phyloP scores from a whole-genome alignment of 2,329 filamentous ascomycete genomes.

The Lizonia empirigonia region DNA sequence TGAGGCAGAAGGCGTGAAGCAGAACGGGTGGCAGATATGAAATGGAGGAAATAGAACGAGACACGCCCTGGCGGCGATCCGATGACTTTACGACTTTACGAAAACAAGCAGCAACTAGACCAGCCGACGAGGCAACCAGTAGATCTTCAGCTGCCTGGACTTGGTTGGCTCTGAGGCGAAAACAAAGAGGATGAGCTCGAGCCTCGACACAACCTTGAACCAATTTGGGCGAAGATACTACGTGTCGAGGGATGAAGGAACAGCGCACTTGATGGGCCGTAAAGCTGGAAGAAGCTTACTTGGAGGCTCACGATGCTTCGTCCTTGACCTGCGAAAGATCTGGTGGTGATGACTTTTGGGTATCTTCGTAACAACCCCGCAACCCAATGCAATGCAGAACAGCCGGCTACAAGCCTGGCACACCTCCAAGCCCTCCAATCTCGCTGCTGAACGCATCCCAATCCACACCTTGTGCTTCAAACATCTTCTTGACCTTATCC shows the following conservation, averaged over 20 bases:
- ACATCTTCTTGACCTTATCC: conserved; percentile 74
- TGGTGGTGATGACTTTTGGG: conserved; percentile 4
- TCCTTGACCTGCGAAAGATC: neutral
- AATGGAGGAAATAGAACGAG: neutral
- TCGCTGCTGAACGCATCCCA: conserved; percentile 81
- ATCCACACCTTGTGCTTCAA: conserved; percentile 75
- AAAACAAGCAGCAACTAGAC: neutral
- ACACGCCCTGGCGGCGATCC: conserved; percentile 1
- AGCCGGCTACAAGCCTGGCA: conserved; percentile 52
- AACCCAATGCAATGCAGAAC: conserved; percentile 12
- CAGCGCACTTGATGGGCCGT: neutral
- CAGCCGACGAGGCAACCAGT: neutral
- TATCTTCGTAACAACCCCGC: conserved; percentile 12
- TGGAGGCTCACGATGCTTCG: neutral
- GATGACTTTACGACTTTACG: conserved; percentile 10
- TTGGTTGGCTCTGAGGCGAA: neutral
- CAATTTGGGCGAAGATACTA: neutral
- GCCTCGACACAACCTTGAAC: neutral
- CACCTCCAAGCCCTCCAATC: conserved; percentile 65
- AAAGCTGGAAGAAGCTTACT: neutral
- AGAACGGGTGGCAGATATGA: neutral
- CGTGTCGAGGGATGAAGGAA: neutral
- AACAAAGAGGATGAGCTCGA: neutral
- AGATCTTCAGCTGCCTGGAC: neutral
- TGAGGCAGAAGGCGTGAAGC: conserved; percentile 13